Conservation (phyloP, 202 grass and related monocot genomes). For the Setaria viridis region DNA sequence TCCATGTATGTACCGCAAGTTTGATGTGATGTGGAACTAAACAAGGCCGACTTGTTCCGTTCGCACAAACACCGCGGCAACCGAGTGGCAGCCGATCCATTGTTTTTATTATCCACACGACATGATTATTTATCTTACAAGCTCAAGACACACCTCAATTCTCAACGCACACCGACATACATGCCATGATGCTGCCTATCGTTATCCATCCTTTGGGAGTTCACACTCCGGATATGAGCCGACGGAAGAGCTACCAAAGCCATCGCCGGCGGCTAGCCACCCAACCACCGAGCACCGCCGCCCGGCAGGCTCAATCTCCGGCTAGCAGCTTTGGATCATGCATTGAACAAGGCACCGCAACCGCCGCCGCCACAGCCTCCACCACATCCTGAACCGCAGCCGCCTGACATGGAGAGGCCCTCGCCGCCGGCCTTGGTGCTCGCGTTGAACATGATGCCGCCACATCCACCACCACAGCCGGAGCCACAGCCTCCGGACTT, state of each 20-base stretch:
- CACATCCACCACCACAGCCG: background rate
- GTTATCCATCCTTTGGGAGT: background rate
- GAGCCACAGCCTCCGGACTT: slow-evolving; percentile 4
- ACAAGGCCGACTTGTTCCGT: too few species aligned
- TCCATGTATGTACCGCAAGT: too few species aligned
- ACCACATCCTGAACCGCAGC: slow-evolving; percentile 10
- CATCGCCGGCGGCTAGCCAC: background rate
- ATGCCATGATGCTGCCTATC: background rate
- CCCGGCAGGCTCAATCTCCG: too few species aligned
- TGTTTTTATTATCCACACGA: background rate
- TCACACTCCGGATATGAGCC: background rate
- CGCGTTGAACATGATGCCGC: background rate
- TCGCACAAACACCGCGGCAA: too few species aligned
- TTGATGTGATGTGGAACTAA: too few species aligned
- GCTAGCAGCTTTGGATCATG: background rate
- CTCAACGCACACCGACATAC: background rate
- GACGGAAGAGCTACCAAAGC: background rate
- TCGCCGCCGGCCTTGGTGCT: background rate
- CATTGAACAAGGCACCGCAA: background rate
- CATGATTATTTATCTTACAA: background rate
- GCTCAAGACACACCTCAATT: background rate
- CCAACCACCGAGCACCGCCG: background rate
- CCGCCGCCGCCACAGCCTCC: background rate
- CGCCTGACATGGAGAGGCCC: background rate
- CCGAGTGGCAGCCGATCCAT: background rate